Evolutionary conservation across 225 moss, liverwort and hornwort genomes (phyloP).

Genomic region (Sphagnum contortum): DNA sequence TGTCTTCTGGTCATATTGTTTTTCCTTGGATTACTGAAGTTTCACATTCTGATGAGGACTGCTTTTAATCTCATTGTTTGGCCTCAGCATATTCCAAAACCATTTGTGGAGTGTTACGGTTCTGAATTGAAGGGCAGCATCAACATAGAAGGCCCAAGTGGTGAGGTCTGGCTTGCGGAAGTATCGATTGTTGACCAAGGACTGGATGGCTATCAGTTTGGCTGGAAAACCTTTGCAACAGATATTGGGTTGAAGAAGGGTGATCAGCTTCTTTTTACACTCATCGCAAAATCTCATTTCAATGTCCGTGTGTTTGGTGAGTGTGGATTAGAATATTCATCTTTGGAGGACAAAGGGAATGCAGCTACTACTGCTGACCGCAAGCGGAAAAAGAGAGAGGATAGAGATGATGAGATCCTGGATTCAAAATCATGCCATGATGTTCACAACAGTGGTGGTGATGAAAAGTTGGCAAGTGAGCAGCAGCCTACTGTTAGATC

Average conservation of each 20-base stretch:
- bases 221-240: constrained; percentile 32
- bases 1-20: too few relatives aligned
- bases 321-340: constrained; percentile 19
- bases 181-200: constrained; percentile 14
- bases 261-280: constrained; percentile 32
- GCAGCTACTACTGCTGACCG: not conserved
- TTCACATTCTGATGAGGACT: too few relatives aligned
- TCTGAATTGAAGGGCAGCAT: constrained; percentile 16
- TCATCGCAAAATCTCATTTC: constrained; percentile 27
- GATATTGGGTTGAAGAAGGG: constrained; percentile 24
- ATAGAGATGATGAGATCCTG: constrained; percentile 12
- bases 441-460: constrained; percentile 14
- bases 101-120: constrained; percentile 25
- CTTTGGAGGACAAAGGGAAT: not conserved
- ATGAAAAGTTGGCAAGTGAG: constrained; percentile 13
- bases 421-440: constrained; percentile 6
- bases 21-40: too few relatives aligned
- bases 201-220: constrained; percentile 24
- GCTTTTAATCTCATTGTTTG: not conserved
- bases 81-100: constrained; percentile 31
- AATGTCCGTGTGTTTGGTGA: constrained; percentile 24
- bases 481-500: not conserved
- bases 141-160: constrained; percentile 18
- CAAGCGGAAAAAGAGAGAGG: constrained; percentile 22
- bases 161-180: constrained; percentile 33